These are phyloP conservation scores for Fusarium haematococcum DNA, from an alignment of 2,329 filamentous ascomycete species.

Conservation along the genomic window DNA sequence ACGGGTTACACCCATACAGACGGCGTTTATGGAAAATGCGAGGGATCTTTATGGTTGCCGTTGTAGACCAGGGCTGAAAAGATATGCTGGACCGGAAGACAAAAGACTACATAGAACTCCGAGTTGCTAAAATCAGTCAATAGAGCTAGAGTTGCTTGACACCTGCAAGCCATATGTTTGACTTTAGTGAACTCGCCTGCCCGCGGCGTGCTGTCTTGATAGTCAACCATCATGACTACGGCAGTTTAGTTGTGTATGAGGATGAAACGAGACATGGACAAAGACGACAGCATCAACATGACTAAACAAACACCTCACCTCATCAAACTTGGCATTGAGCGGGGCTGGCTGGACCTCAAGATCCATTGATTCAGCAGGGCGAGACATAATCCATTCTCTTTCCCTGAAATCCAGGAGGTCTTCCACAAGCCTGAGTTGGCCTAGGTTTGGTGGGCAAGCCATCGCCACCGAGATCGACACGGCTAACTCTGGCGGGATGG, in stretches of 20 bases:
- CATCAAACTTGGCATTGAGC: not conserved
- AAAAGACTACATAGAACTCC: not conserved
- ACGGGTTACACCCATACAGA: constrained; percentile 1
- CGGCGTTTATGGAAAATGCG: constrained; percentile 29
- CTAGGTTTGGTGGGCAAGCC: not conserved
- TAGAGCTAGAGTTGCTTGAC: constrained; percentile 17
- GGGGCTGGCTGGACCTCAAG: not conserved
- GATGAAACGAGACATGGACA: not conserved
- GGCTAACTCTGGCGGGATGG: constrained; percentile 31
- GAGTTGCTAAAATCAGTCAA: not conserved
- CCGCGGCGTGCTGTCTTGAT: not conserved
- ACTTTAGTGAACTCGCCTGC: not conserved
- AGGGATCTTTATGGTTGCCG: constrained; percentile 14
- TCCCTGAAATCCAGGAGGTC: not conserved
- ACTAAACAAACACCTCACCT: not conserved
- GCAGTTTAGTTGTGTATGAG: not conserved
- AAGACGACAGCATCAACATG: not conserved
- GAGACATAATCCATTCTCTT: not conserved
- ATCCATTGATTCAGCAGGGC: not conserved
- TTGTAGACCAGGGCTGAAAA: constrained; percentile 11
- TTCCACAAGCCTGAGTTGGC: not conserved
- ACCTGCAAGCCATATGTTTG: constrained; percentile 1
- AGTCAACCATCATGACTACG: not conserved
- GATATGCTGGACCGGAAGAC: not conserved
- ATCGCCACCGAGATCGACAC: constrained; percentile 42